phyloP scores from a whole-genome alignment of 2,329 filamentous ascomycete species.

The Paecilomyces variotii region DNA sequence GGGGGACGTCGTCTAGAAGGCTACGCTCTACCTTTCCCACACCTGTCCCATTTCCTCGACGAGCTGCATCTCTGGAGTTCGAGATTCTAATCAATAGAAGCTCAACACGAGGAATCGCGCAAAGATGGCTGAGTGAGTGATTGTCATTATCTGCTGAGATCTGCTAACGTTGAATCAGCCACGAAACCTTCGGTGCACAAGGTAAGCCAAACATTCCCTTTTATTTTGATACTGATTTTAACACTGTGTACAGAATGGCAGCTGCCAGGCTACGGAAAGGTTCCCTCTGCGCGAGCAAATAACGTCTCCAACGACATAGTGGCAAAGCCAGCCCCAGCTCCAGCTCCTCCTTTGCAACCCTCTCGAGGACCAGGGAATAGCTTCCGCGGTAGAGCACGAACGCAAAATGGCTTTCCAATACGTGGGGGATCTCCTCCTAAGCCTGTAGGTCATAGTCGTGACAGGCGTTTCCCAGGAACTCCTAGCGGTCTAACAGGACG shows the following conservation, averaged over 20 bases:
- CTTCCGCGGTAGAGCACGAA: not conserved
- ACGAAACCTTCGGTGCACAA: slow-evolving; percentile 15
- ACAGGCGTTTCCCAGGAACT: not conserved
- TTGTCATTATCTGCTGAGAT: not conserved
- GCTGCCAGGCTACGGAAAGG: slow-evolving; percentile 14
- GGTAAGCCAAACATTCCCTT: slow-evolving; percentile 7
- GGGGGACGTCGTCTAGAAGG: not conserved
- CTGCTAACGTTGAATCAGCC: slow-evolving; percentile 7
- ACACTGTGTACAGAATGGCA: slow-evolving; percentile 13
- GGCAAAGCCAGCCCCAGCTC: not conserved
- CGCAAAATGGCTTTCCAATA: not conserved
- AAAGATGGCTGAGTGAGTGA: not conserved
- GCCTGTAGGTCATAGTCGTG: not conserved
- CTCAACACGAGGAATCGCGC: not conserved
- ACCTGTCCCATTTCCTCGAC: not conserved
- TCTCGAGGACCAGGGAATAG: not conserved
- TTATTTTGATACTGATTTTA: not conserved
- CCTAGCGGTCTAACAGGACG: slow-evolving; percentile 5
- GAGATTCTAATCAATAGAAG: not conserved
- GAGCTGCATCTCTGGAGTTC: not conserved
- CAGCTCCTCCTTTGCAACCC: not conserved
- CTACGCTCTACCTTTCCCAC: not conserved
- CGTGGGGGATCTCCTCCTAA: not conserved
- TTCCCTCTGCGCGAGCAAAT: not conserved
- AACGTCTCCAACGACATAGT: not conserved